Conservation (phyloP, 1,284 basidiomycete genomes). For the Volvariella volvacea region DNA sequence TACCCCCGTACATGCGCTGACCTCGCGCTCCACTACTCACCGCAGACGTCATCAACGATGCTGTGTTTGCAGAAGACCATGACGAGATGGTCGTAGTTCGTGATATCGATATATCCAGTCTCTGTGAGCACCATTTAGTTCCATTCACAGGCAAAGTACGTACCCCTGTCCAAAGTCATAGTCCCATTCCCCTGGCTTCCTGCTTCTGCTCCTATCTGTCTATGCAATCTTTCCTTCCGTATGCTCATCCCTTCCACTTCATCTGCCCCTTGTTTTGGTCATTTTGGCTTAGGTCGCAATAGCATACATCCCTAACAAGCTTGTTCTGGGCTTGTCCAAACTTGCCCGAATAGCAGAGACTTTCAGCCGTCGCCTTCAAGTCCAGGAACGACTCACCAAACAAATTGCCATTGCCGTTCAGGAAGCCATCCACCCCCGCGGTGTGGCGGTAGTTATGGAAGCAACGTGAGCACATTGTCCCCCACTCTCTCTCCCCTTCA, state of each 20-base stretch:
- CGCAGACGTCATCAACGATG: conserved; percentile 96
- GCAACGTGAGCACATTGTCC: conserved; percentile 73
- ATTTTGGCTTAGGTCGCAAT: conserved; percentile 57
- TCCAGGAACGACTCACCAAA: conserved; percentile 96
- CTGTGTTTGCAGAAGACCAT: conserved; percentile 98
- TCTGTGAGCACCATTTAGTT: conserved; percentile 99
- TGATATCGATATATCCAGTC: conserved; percentile 94
- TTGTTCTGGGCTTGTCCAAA: conserved; percentile 96
- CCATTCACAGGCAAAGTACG: conserved; percentile 96
- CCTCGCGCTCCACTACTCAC: conserved; percentile 9
- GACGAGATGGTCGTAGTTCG: conserved; percentile 99
- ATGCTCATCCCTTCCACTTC: conserved; percentile 11
- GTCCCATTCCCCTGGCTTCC: background rate
- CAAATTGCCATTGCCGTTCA: conserved; percentile 97
- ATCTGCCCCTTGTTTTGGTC: conserved; percentile 13
- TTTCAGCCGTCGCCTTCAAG: conserved; percentile 91
- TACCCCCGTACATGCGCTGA: conserved; percentile 7
- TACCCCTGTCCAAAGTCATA: conserved; percentile 5
- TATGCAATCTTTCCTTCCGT: conserved; percentile 10
- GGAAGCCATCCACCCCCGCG: conserved; percentile 94
- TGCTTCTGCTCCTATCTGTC: conserved; percentile 8
- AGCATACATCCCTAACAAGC: conserved; percentile 94
- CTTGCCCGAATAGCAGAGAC: conserved; percentile 97
- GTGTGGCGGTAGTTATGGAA: conserved; percentile 99
- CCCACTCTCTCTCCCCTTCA: conserved; percentile 4